Base-by-base conservation (phyloP, 2,329 filamentous ascomycete genomes). In the Colletotrichum ledebouriae region DNA sequence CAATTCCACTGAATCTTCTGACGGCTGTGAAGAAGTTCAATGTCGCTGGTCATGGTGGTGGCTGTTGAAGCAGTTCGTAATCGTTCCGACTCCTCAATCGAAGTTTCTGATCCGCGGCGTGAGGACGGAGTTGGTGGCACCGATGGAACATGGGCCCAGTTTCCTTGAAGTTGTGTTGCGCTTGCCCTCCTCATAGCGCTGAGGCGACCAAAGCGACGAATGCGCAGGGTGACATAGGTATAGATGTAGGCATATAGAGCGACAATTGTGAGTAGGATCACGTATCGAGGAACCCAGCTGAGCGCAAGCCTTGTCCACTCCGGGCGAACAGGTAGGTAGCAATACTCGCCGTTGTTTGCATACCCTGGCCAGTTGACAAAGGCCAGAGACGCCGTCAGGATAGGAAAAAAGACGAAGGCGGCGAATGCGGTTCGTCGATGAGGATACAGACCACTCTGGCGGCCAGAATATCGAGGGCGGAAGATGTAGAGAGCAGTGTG, bases 401-500 rank as follows among this genome's bases (percentile, higher is more conserved):
- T 71, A 0, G 92, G 91, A 4, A 91, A 77, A 1, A 87, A 69
- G 15, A 89, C 75, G 76, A 88, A 91, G 34, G 83, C 73, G 15
- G 78, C 74, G 71, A 90, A 91, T 5, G 92, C 87, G 25, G 82
- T 80, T 20, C 85, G 81, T 4, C 91, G 87, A 71, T 90, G 90
- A 2, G 87, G 88, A 75, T 92, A 92, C 0, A 95, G 83, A 0
- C 92, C 92, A 52, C 89, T 87, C 68, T 87, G 82, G 2, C 87
- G 84, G 13, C 80, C 79, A 1, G 77, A 75, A 25, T 76, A 73
- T 46, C 75, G 76, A 0, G 89, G 87, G 22, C 86, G 84, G 72
- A 94, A 89, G 59, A 95, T 90, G 76, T 91, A 92, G 11, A 94
- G 79, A 3, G 87, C 88, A 57, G 90, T 91, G 75, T 95, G 92